phyloP scores from a whole-genome alignment of 306 rosid species.

The Carpinus viminea region DNA sequence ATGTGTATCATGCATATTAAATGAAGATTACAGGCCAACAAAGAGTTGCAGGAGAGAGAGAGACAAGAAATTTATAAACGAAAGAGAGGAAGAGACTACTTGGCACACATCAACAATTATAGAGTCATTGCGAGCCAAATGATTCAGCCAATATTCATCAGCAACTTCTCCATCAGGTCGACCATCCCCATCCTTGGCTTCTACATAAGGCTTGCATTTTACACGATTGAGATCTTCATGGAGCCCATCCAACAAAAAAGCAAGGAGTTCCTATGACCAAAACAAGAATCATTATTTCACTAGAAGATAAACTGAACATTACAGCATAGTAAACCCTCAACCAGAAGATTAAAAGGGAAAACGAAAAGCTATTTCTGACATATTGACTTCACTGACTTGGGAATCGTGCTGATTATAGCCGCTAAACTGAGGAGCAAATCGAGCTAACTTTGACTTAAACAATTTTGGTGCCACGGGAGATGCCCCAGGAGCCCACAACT shows the following conservation, averaged over 20 bases:
- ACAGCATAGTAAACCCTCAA: constrained; percentile 23
- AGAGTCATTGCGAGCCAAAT: constrained; percentile 94
- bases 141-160: constrained; percentile 94
- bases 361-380: constrained; percentile 20
- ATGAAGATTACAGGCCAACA: background rate
- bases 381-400: constrained; percentile 68
- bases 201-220: constrained; percentile 89
- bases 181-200: constrained; percentile 89
- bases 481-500: constrained; percentile 99
- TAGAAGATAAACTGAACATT: constrained; percentile 25
- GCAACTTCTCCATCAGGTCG: constrained; percentile 83
- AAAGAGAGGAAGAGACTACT: constrained; percentile 43
- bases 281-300: constrained; percentile 21
- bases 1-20: background rate
- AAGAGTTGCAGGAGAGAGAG: background rate
- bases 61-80: background rate
- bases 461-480: constrained; percentile 78
- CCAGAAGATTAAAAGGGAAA: constrained; percentile 33
- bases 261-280: constrained; percentile 78
- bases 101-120: constrained; percentile 98
- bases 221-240: constrained; percentile 99
- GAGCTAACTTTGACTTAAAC: constrained; percentile 91
- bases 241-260: constrained; percentile 96
- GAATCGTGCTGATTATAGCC: constrained; percentile 99
- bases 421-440: constrained; percentile 97